Conservation (phyloP, 2,329 filamentous ascomycete species). For the Claviceps pusilla region DNA sequence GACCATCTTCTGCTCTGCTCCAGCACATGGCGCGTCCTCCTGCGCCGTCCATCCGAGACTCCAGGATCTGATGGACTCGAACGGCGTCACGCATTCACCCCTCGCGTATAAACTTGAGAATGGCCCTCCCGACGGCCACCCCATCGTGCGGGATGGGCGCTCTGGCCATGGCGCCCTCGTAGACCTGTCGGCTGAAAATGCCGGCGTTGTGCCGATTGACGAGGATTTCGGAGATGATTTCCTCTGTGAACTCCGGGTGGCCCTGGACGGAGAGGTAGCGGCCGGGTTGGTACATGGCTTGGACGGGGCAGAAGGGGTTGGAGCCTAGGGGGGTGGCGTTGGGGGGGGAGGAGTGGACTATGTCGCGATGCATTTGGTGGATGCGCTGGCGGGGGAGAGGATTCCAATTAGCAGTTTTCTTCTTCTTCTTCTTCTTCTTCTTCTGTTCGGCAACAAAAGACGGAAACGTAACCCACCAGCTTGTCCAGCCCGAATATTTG, state of each 20-base stretch:
- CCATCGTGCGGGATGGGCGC: constrained; percentile 62
- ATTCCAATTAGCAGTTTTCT: too few relatives aligned
- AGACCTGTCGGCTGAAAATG: constrained; percentile 55
- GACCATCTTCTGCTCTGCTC: too few relatives aligned
- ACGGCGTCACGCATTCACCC: constrained; percentile 11
- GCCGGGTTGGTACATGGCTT: constrained; percentile 26
- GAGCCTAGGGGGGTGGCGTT: constrained; percentile 25
- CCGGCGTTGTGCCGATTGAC: constrained; percentile 45
- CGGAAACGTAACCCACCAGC: constrained; percentile 11
- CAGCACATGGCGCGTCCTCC: too few relatives aligned
- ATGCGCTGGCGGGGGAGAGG: constrained; percentile 17
- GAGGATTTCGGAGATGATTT: constrained; percentile 24
- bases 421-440: too few relatives aligned
- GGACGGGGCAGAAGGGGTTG: constrained; percentile 26
- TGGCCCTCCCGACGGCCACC: constrained; percentile 55
- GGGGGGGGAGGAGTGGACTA: constrained; percentile 24
- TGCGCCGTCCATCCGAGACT: too few relatives aligned
- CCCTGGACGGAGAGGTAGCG: constrained; percentile 29
- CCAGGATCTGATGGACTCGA: too few relatives aligned
- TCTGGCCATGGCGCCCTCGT: constrained; percentile 51
- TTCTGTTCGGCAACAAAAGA: too few relatives aligned
- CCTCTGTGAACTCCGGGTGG: constrained; percentile 30
- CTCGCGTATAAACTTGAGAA: constrained; percentile 62
- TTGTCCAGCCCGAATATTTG: constrained; percentile 23
- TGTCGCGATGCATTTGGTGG: constrained; percentile 34